Evolutionary conservation across 768 basidiomycete species (phyloP), one percentile per base, ranked within the genome.

Genomic region (Boletus reticuloceps): DNA sequence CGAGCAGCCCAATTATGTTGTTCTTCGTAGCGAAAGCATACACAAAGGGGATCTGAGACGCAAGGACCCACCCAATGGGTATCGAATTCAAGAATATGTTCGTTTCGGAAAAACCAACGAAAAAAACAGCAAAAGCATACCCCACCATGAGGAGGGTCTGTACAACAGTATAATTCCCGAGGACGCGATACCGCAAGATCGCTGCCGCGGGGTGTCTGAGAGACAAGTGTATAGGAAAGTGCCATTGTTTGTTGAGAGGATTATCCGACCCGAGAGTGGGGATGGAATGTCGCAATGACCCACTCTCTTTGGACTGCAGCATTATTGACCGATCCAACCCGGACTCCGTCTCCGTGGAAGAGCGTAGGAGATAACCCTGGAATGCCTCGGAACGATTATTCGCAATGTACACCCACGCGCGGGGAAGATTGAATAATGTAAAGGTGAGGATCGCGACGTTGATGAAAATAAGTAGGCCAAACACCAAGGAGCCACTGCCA

Each of bases 11-110:
- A 11, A 86, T 64, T 19, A 85, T 51, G 64, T 81, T 88, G 68
- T 89, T 89, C 76, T 92, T 91, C 46, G 82, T 79, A 10, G 82
- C 83, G 29, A 90, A 75, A 1, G 78, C 77, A 64, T 85, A 79
- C n/a, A 86, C 75, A 49, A 87, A 73, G 0, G 87, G 89, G 17
- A 89, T 58, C 56, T 89, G 88, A 5, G 83, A 79, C n/a, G 77
- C 68, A 13, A 82, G 74, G 6, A 89, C 69, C 73, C 74, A 84
- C 1, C 81, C 86, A 6, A 74, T 65, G 5, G 84, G 80, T 2
- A 70, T 55, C 12, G 78, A 72, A 58, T 82, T 75, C 8, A 70
- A 72, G 66, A 88, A 83, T 8, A 80, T 74, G 36, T 69, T 78
- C 1, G 83, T 80, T 42, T 72, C 67, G 66, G 78, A 80, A 50